A percentile compares a stretch with the other conserved stretches of the same genome.
Evolutionary conservation across 768 basidiomycete genomes (phyloP).

Genomic region (Leccinum uliginosum): DNA sequence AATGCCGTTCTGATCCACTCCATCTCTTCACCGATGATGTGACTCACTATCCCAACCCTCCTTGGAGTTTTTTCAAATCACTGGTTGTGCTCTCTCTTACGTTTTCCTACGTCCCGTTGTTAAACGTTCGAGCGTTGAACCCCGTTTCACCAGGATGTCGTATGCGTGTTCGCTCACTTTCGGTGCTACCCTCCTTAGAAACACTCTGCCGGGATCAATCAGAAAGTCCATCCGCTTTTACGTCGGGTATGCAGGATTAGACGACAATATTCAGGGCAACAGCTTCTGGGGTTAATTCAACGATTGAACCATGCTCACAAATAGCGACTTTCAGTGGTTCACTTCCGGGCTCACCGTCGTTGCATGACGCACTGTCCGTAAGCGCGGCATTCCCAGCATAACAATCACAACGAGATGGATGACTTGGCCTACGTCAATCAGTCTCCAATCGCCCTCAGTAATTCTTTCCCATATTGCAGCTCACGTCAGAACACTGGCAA

Average conservation of each 20-base stretch:
- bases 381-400: constrained; percentile 25
- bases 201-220: too few species aligned
- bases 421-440: constrained; percentile 37
- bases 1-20: too few species aligned
- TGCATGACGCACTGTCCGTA: constrained; percentile 9
- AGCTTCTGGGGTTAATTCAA: constrained; percentile 14
- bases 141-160: background rate
- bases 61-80: background rate
- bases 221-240: constrained; percentile 23
- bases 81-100: background rate
- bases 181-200: too few species aligned
- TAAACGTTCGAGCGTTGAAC: too few species aligned
- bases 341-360: background rate
- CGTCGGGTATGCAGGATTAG: background rate
- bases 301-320: constrained; percentile 17
- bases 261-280: constrained; percentile 8
- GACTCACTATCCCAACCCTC: background rate
- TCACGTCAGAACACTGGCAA: constrained; percentile 23
- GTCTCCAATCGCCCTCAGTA: constrained; percentile 33
- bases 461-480: constrained; percentile 33
- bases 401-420: constrained; percentile 18
- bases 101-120: background rate
- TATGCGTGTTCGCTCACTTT: constrained; percentile 6
- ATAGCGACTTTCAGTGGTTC: constrained; percentile 16
- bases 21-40: background rate